Conservation (phyloP, 345 rosid species). For the Odontarrhena argentea region DNA sequence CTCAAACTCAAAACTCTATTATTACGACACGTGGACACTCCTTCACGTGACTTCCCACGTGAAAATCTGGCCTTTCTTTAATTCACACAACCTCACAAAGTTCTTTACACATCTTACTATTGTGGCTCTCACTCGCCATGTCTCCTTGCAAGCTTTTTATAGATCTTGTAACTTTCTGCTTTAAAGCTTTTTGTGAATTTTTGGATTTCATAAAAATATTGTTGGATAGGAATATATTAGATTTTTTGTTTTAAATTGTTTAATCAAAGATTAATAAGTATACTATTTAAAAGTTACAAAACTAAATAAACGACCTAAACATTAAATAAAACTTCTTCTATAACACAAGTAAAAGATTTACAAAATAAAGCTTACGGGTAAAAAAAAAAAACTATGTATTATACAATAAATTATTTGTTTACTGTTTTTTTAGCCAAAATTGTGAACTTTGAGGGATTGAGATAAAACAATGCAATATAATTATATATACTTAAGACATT, state of each 20-base stretch:
- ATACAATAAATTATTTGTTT: too few species aligned
- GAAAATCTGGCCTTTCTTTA: conserved; percentile 8
- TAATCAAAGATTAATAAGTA: background rate
- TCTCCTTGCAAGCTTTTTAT: conserved; percentile 10
- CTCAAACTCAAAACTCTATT: conserved; percentile 1
- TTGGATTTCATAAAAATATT: conserved; percentile 2
- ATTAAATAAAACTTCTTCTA: too few species aligned
- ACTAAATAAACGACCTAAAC: too few species aligned
- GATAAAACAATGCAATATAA: too few species aligned
- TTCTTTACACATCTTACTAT: conserved; percentile 26
- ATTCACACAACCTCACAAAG: background rate
- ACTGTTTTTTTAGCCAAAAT: too few species aligned
- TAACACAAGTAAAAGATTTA: too few species aligned
- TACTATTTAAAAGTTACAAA: too few species aligned
- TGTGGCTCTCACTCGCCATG: conserved; percentile 36
- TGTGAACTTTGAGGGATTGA: too few species aligned
- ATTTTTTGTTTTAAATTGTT: background rate
- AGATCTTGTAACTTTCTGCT: conserved; percentile 26
- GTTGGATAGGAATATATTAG: background rate
- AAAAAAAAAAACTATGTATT: too few species aligned
- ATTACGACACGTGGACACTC: conserved; percentile 23
- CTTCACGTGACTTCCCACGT: conserved; percentile 40
- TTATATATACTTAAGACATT: too few species aligned
- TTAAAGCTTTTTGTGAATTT: conserved; percentile 20
- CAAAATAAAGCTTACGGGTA: too few species aligned